These are phyloP conservation scores for Saprolegnia diclina DNA, from an alignment of 352 stramenopile genomes.

Conservation along the genomic window DNA sequence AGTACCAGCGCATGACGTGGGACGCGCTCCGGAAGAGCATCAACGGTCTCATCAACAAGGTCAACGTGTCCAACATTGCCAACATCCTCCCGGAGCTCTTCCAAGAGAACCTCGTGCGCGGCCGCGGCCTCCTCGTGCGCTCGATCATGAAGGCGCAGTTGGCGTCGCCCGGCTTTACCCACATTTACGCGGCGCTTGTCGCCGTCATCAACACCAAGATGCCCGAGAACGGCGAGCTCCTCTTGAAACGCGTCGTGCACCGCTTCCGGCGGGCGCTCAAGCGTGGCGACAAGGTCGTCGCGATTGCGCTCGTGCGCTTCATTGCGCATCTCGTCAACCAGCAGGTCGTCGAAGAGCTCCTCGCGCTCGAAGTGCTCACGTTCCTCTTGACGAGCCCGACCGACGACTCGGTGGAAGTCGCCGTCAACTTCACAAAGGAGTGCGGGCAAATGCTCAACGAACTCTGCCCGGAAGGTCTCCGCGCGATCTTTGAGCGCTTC, in stretches of 20 bases:
- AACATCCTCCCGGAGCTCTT: constrained; percentile 95
- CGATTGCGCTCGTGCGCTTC: constrained; percentile 93
- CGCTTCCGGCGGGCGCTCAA: constrained; percentile 95
- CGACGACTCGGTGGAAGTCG: constrained; percentile 97
- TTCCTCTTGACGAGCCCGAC: constrained; percentile 96
- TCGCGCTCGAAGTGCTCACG: constrained; percentile 96
- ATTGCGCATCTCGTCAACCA: constrained; percentile 99
- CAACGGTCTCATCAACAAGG: constrained; percentile 98
- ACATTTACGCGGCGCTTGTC: constrained; percentile 95
- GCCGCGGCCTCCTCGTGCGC: constrained; percentile 90
- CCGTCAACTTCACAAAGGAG: constrained; percentile 96
- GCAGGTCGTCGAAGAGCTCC: constrained; percentile 95
- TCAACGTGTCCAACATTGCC: constrained; percentile 92
- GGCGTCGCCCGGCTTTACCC: constrained; percentile 93
- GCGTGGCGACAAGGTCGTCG: constrained; percentile 93
- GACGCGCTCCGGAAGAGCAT: constrained; percentile 95
- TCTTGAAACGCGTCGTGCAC: constrained; percentile 91
- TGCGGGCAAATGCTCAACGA: constrained; percentile 86
- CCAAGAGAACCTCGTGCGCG: constrained; percentile 95
- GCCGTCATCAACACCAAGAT: constrained; percentile 99
- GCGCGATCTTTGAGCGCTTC: constrained; percentile 97
- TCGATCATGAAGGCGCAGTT: constrained; percentile 96
- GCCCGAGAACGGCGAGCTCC: constrained; percentile 94
- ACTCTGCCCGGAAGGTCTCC: constrained; percentile 84
- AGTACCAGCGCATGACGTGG: constrained; percentile 92